These are phyloP conservation scores for Pezicula carpinea DNA, from an alignment of 2,329 filamentous ascomycete genomes.

Conservation along the genomic window DNA sequence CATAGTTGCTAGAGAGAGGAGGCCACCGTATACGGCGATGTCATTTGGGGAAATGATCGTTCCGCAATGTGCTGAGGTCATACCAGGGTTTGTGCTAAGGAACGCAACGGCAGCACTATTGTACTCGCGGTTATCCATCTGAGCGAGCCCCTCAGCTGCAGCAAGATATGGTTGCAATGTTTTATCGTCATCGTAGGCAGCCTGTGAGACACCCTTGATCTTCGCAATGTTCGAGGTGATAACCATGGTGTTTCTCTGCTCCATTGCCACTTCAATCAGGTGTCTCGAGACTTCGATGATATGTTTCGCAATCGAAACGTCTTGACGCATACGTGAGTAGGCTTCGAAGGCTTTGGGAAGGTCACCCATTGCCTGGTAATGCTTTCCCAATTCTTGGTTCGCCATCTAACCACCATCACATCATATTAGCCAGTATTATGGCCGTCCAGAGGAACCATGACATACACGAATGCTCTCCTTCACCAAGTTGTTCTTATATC, in stretches of 20 bases:
- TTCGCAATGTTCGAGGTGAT: slow-evolving; percentile 65
- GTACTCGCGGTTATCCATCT: slow-evolving; percentile 52
- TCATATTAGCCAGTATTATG: background rate
- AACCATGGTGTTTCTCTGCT: slow-evolving; percentile 72
- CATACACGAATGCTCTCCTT: slow-evolving; percentile 91
- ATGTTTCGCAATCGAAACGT: slow-evolving; percentile 78
- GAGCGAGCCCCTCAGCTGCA: slow-evolving; percentile 56
- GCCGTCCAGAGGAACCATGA: background rate
- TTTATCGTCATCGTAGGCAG: slow-evolving; percentile 41
- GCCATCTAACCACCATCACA: slow-evolving; percentile 62
- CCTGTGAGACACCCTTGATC: slow-evolving; percentile 45
- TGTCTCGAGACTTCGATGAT: slow-evolving; percentile 78
- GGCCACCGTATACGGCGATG: slow-evolving; percentile 83
- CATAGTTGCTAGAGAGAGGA: slow-evolving; percentile 89
- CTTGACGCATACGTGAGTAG: slow-evolving; percentile 83
- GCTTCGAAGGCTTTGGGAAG: slow-evolving; percentile 68
- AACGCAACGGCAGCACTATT: slow-evolving; percentile 69
- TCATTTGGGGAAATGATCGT: slow-evolving; percentile 80
- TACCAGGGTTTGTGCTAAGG: slow-evolving; percentile 32
- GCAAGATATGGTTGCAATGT: slow-evolving; percentile 45
- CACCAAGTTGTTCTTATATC: slow-evolving; percentile 94
- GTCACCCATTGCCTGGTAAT: slow-evolving; percentile 76
- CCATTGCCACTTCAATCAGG: slow-evolving; percentile 69
- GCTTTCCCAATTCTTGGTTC: slow-evolving; percentile 83
- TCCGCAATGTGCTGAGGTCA: slow-evolving; percentile 52